phyloP scores from a whole-genome alignment of 2,329 filamentous ascomycete species.

The Sporothrix brasiliensis region DNA sequence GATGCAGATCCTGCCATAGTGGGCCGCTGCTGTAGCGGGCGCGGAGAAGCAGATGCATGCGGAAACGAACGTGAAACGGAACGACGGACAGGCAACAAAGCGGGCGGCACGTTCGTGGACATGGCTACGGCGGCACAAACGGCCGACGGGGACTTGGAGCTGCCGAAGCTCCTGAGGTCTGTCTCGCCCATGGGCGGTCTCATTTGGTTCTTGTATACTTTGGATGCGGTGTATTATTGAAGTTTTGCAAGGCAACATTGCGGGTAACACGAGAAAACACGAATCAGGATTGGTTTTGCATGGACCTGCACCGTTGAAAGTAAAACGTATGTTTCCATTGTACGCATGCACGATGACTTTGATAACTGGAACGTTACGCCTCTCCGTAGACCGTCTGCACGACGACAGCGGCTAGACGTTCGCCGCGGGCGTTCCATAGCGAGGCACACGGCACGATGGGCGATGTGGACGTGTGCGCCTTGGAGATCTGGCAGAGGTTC shows the following conservation, averaged over 20 bases:
- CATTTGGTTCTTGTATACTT: slow-evolving; percentile 1
- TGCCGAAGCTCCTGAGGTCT: background rate
- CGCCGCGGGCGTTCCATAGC: slow-evolving; percentile 47
- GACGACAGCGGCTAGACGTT: slow-evolving; percentile 43
- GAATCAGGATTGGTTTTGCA: background rate
- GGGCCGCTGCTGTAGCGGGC: too few relatives aligned
- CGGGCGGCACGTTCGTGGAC: too few relatives aligned
- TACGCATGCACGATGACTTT: background rate
- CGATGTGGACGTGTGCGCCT: background rate
- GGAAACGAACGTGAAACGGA: background rate
- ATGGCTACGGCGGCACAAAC: background rate
- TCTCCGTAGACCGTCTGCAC: slow-evolving; percentile 37
- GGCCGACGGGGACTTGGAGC: background rate
- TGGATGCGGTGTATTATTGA: background rate
- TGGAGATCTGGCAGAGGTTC: background rate
- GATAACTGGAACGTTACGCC: background rate
- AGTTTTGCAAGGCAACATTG: too few relatives aligned
- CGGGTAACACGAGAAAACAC: background rate
- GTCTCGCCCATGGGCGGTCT: background rate
- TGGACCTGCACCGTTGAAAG: background rate
- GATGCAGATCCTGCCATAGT: slow-evolving; percentile 60
- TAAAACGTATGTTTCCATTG: background rate
- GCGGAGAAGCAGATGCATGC: background rate
- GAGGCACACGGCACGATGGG: slow-evolving; percentile 48
- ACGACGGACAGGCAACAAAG: background rate